Evolutionary conservation across 2,329 filamentous ascomycete genomes (phyloP), one percentile per base, ranked within the genome.

Genomic region (Fusarium agapanthi): DNA sequence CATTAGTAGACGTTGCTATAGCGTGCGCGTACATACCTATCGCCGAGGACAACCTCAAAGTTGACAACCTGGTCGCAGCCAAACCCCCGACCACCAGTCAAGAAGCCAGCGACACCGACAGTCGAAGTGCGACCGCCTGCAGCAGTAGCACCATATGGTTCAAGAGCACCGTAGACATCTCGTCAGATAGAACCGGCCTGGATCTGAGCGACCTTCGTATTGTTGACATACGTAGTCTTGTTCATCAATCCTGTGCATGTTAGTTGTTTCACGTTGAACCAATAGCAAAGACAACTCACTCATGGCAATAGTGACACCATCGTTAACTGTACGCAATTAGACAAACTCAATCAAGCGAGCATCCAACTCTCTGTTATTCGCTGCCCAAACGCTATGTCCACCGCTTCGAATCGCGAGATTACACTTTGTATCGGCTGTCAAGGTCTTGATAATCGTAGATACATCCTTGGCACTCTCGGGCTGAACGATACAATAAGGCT

Each of bases 11-110:
- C 3, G 22, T 6, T 2, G 3, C 1, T 37, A 4, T 53, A 3
- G 7, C 2, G 15, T 14, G 13, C 10, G 3, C 9, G 9, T 11
- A 8, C 28, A 20, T 44, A 66, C 64, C 64, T 61, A 3, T 66
- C 43, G 3, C 37, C 44, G 10, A 84, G 83, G 3, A 88, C 80
- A 4, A 86, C 81, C 57, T 80, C 81, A 65, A 85, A 85, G 51
- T 80, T 81, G 40, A 79, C 64, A 5, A 87, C 81, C 38, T 82
- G 84, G 62, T 86, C 86, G 56, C 83, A 85, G 11, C 64, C 69
- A 22, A 76, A 61, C 6, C 74, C 74, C 14, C 62, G 59, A 15
- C 74, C 78, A 5, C 78, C 78, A 11, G 77, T 76, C 20, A 78
- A 67, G 28, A 79, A 76, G 1, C 79, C 79, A 4, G 72, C 75